phyloP scores from a whole-genome alignment of 192 early-diverging fungal species.

The Helicostylum pulchrum region DNA sequence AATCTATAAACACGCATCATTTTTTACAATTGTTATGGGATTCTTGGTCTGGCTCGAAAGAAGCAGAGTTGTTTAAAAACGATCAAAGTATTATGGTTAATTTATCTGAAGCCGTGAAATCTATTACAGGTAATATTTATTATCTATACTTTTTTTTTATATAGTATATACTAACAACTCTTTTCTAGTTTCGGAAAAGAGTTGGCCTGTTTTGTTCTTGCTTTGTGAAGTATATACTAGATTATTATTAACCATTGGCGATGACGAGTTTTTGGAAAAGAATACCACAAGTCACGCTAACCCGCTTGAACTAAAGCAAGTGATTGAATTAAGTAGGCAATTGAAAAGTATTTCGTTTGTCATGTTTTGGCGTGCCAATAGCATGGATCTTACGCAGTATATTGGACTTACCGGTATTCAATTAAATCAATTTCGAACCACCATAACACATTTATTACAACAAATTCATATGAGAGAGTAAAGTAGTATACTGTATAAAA shows the following conservation, averaged over 20 bases:
- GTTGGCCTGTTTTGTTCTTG: slow-evolving; percentile 64
- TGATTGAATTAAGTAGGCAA: slow-evolving; percentile 49
- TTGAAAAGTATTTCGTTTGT: slow-evolving; percentile 72
- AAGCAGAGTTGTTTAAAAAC: background rate
- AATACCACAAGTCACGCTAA: slow-evolving; percentile 33
- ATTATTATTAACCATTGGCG: slow-evolving; percentile 74
- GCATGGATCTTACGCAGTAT: slow-evolving; percentile 35
- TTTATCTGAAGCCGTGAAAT: background rate
- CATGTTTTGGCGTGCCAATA: slow-evolving; percentile 64
- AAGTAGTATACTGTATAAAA: slow-evolving; percentile 10
- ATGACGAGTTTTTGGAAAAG: slow-evolving; percentile 76
- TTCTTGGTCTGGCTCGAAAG: slow-evolving; percentile 5
- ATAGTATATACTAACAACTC: slow-evolving; percentile 17
- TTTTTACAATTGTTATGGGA: slow-evolving; percentile 19
- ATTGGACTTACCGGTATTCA: slow-evolving; percentile 36
- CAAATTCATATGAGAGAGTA: slow-evolving; percentile 79
- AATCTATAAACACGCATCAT: slow-evolving; percentile 1
- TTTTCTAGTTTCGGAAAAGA: slow-evolving; percentile 19
- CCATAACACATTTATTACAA: slow-evolving; percentile 62
- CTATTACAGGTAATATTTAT: slow-evolving; percentile 9
- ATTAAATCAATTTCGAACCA: slow-evolving; percentile 53
- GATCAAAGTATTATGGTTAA: slow-evolving; percentile 4
- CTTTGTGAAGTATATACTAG: slow-evolving; percentile 72
- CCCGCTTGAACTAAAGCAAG: slow-evolving; percentile 47
- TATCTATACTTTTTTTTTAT: background rate